Percentiles rank a stretch among this genome's conserved stretches.
Conservation (phyloP, 768 basidiomycete species). For the Artomyces pyxidatus region DNA sequence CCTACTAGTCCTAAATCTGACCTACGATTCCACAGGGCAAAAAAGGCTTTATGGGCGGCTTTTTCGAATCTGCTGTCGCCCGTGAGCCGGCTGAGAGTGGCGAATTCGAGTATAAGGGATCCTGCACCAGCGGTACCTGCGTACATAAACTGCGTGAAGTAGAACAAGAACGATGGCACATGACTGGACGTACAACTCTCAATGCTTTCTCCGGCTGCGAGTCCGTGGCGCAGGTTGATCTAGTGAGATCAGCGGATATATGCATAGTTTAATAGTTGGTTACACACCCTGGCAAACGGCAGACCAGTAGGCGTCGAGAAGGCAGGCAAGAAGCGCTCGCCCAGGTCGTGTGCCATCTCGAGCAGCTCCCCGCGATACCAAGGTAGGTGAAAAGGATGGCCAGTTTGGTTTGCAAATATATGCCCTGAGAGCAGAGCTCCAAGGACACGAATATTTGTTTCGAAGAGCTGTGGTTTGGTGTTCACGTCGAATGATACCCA, state of each 20-base stretch:
- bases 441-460: slow-evolving; percentile 90
- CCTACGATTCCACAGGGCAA: slow-evolving; percentile 88
- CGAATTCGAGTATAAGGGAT: slow-evolving; percentile 89
- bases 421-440: slow-evolving; percentile 87
- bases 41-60: slow-evolving; percentile 83
- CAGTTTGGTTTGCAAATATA: slow-evolving; percentile 61
- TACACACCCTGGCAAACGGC: slow-evolving; percentile 77
- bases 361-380: slow-evolving; percentile 84
- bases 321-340: slow-evolving; percentile 78
- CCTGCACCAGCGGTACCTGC: slow-evolving; percentile 89
- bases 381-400: slow-evolving; percentile 63
- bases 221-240: slow-evolving; percentile 80
- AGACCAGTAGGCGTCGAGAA: slow-evolving; percentile 89
- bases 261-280: slow-evolving; percentile 2
- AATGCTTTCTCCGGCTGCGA: slow-evolving; percentile 63
- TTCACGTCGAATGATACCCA: slow-evolving; percentile 90
- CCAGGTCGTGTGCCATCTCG: slow-evolving; percentile 78
- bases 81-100: slow-evolving; percentile 84
- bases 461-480: slow-evolving; percentile 96
- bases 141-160: not conserved
- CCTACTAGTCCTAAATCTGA: slow-evolving; percentile 81
- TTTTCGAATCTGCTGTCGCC: slow-evolving; percentile 87
- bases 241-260: slow-evolving; percentile 21
- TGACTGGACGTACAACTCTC: slow-evolving; percentile 67
- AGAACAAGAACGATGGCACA: too few relatives aligned